phyloP scores from a whole-genome alignment of 306 rosid species.

The Cucurbita maxima region DNA sequence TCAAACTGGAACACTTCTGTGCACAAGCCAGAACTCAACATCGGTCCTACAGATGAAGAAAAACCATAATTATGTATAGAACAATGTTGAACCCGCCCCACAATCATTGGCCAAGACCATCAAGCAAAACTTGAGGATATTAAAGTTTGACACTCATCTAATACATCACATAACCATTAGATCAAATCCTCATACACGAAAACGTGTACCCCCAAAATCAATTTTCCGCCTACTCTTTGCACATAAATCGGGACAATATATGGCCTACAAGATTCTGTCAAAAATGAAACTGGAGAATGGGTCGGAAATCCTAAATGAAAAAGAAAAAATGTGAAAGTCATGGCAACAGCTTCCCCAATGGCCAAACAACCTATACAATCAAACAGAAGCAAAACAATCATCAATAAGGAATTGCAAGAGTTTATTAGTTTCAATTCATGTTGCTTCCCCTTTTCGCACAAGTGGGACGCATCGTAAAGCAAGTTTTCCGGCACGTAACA shows the following conservation, averaged over 20 bases:
- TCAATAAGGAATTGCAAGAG: neutral
- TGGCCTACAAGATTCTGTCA: neutral
- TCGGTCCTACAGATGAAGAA: conserved; percentile 47
- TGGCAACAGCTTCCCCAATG: neutral
- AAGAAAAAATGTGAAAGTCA: neutral
- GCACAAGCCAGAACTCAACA: conserved; percentile 96
- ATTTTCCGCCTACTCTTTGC: neutral
- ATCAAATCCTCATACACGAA: neutral
- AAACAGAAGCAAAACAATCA: neutral
- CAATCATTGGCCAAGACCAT: neutral
- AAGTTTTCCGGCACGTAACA: neutral
- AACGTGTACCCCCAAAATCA: neutral
- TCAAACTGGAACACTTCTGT: conserved; percentile 95
- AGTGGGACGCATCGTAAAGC: neutral
- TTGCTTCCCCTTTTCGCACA: neutral
- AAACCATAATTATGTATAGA: conserved; percentile 7
- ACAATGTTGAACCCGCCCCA: neutral
- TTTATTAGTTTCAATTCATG: neutral
- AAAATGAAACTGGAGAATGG: neutral
- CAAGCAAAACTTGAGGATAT: neutral
- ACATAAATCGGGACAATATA: neutral
- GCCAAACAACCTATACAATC: neutral
- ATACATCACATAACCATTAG: neutral
- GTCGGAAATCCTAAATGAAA: neutral
- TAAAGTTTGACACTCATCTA: neutral